Conservation (phyloP, 257 asterid species). For the Solanum pinnatisectum region DNA sequence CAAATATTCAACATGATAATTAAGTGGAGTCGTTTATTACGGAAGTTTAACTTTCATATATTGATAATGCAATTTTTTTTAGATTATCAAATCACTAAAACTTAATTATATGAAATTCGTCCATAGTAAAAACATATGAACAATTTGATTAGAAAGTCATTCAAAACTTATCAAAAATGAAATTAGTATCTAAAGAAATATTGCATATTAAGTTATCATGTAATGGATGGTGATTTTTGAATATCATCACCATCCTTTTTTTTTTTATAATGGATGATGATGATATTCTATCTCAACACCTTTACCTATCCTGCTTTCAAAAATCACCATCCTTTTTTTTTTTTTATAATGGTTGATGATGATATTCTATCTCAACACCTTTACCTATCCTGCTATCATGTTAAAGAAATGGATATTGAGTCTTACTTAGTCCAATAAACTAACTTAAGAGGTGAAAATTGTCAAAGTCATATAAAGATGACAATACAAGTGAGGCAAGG, state of each 20-base stretch:
- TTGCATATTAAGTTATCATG: background rate
- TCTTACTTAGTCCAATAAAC: too few relatives aligned
- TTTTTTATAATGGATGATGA: background rate
- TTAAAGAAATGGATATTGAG: background rate
- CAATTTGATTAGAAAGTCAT: background rate
- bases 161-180: too few relatives aligned
- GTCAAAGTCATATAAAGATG: background rate
- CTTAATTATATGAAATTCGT: background rate
- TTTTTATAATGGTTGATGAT: too few relatives aligned
- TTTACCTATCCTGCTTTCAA: background rate
- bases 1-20: background rate
- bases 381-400: background rate
- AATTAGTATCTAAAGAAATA: background rate
- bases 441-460: background rate
- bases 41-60: background rate
- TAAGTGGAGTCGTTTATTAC: background rate
- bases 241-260: background rate
- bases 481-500: background rate
- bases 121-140: background rate
- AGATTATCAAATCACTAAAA: background rate
- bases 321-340: background rate
- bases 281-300: background rate
- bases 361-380: background rate
- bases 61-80: background rate
- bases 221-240: background rate